Percentiles rank a stretch among this genome's conserved stretches.
Evolutionary conservation across 2,329 filamentous ascomycete genomes (phyloP).

Genomic region (Metarhizium rileyi): DNA sequence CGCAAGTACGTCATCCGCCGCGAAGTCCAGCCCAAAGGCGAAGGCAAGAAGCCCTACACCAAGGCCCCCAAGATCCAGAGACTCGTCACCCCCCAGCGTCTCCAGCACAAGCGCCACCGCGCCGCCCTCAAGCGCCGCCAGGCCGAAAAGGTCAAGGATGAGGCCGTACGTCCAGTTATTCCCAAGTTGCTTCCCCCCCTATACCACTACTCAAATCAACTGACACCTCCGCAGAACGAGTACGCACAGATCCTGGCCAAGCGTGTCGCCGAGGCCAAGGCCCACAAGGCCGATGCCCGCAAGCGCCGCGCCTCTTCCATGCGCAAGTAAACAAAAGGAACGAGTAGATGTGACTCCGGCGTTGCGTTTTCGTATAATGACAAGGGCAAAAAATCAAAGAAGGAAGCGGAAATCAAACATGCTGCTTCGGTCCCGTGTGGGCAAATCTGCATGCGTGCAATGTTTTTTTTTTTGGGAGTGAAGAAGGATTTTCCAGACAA

Average conservation of each 20-base stretch:
- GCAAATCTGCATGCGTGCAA: constrained; percentile 13
- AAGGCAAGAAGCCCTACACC: constrained; percentile 97
- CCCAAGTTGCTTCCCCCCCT: not conserved
- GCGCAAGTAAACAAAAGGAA: constrained; percentile 74
- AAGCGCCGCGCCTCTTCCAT: constrained; percentile 96
- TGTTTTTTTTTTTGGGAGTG: constrained; percentile 31
- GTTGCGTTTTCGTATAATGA: constrained; percentile 15
- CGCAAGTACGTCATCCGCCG: constrained; percentile 99
- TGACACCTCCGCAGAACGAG: constrained; percentile 64
- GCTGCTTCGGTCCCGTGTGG: constrained; percentile 25
- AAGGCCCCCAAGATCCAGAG: constrained; percentile 99
- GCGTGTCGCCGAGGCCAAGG: constrained; percentile 94
- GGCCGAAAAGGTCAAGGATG: constrained; percentile 95
- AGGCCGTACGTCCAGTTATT: constrained; percentile 71
- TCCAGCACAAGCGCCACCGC: constrained; percentile 99
- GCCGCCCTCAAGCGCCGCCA: constrained; percentile 97
- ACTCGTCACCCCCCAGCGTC: constrained; percentile 97
- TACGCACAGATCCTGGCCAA: constrained; percentile 94
- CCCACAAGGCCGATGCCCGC: constrained; percentile 83
- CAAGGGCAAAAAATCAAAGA: constrained; percentile 20
- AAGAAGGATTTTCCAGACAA: constrained; percentile 17
- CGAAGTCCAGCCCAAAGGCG: constrained; percentile 92
- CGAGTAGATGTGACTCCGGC: constrained; percentile 14
- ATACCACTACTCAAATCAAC: not conserved
- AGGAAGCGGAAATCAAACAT: constrained; percentile 22